Conservation (phyloP, 768 basidiomycete genomes). For the Phanerochaete carnosa region DNA sequence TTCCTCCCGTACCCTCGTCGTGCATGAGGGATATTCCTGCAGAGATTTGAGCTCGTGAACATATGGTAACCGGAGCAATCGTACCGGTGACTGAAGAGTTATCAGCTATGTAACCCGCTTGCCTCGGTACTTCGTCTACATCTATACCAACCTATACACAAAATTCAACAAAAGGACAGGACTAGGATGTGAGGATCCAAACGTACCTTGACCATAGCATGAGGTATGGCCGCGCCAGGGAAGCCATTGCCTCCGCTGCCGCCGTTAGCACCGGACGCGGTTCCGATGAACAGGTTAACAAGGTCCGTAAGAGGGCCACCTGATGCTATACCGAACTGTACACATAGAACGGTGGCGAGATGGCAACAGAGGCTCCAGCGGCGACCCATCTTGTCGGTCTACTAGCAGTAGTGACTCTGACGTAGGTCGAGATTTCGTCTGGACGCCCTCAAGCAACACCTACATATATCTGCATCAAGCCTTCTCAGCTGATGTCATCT, state of each 20-base stretch:
- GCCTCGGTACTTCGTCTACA: conserved; percentile 44
- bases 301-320: conserved; percentile 37
- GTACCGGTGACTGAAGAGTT: conserved; percentile 30
- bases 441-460: not conserved
- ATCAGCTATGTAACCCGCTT: conserved; percentile 48
- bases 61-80: not conserved
- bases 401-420: too few relatives aligned
- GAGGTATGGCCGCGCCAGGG: conserved; percentile 47
- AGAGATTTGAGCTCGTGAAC: conserved; percentile 22
- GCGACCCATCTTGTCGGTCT: not conserved
- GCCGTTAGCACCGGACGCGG: conserved; percentile 42
- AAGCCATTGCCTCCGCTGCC: conserved; percentile 48
- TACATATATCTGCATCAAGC: too few relatives aligned
- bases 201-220: conserved; percentile 50
- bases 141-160: conserved; percentile 44
- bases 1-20: conserved; percentile 54
- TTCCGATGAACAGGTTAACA: conserved; percentile 51
- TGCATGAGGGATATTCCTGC: conserved; percentile 50
- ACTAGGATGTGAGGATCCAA: not conserved
- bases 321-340: too few relatives aligned
- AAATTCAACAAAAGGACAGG: not conserved
- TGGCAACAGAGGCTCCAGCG: not conserved
- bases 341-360: not conserved
- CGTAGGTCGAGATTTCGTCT: not conserved
- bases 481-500: not conserved